Evolutionary conservation across 169 alveolate genomes (phyloP).

Genomic region (Eimeria mitis): DNA sequence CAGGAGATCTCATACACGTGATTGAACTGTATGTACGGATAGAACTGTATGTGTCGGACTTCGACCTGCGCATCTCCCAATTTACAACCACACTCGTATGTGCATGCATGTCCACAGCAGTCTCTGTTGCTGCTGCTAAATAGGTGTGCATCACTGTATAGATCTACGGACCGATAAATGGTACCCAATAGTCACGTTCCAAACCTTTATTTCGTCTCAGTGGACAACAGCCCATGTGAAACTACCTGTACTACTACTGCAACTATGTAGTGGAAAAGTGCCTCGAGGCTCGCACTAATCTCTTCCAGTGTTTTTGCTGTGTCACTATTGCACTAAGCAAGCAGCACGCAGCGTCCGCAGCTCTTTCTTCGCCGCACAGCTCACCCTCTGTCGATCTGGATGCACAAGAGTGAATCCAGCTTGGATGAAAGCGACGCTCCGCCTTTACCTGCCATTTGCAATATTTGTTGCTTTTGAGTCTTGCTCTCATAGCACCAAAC

Average conservation of each 20-base stretch:
- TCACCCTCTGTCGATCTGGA: conserved; percentile 78
- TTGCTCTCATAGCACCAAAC: conserved; percentile 81
- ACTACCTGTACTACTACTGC: neutral
- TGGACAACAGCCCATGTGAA: neutral
- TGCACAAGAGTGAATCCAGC: conserved; percentile 67
- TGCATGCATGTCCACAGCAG: neutral
- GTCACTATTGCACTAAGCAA: neutral
- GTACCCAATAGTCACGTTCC: neutral
- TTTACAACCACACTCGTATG: neutral
- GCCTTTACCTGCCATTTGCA: conserved; percentile 25
- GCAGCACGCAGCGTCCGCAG: neutral
- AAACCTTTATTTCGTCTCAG: neutral
- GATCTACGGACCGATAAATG: neutral
- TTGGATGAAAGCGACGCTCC: conserved; percentile 23
- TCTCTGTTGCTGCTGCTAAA: neutral
- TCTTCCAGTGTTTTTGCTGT: neutral
- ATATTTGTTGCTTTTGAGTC: conserved; percentile 64
- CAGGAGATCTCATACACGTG: neutral
- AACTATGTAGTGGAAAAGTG: neutral
- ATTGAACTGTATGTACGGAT: too few relatives aligned
- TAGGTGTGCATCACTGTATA: neutral
- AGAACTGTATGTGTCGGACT: neutral
- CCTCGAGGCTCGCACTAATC: neutral
- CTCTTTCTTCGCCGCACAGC: neutral
- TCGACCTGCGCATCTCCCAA: neutral